phyloP scores from a whole-genome alignment of 345 rosid species.

The Acer yangbiense region DNA sequence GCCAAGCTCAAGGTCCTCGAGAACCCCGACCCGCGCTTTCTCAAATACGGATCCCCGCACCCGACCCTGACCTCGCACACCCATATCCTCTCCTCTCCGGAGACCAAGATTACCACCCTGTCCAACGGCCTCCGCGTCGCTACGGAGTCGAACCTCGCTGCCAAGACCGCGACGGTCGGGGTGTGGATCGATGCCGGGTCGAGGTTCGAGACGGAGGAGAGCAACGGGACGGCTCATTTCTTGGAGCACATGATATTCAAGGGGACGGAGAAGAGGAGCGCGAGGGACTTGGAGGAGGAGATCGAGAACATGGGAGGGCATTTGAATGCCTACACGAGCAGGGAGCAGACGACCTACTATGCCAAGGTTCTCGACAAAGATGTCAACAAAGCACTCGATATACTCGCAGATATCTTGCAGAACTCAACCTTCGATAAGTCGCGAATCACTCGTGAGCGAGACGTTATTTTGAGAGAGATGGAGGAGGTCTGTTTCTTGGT shows the following conservation, averaged over 20 bases:
- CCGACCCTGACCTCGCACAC: slow-evolving; percentile 66
- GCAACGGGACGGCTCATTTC: slow-evolving; percentile 93
- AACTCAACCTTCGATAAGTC: slow-evolving; percentile 70
- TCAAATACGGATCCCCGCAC: slow-evolving; percentile 84
- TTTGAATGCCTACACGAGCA: slow-evolving; percentile 87
- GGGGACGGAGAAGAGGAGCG: slow-evolving; percentile 74
- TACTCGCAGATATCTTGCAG: slow-evolving; percentile 93
- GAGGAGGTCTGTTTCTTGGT: slow-evolving; percentile 51
- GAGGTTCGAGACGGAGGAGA: slow-evolving; percentile 80
- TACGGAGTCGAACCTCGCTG: slow-evolving; percentile 79
- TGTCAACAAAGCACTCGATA: slow-evolving; percentile 68
- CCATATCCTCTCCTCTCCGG: slow-evolving; percentile 83
- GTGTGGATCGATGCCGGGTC: slow-evolving; percentile 99
- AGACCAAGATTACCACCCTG: slow-evolving; percentile 88
- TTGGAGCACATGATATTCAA: slow-evolving; percentile 98
- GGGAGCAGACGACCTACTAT: slow-evolving; percentile 96
- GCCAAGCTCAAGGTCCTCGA: slow-evolving; percentile 65
- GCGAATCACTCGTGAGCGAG: slow-evolving; percentile 69
- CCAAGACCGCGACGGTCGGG: slow-evolving; percentile 86
- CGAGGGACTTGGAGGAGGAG: slow-evolving; percentile 77
- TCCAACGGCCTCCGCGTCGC: slow-evolving; percentile 90
- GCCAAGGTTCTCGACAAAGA: slow-evolving; percentile 86
- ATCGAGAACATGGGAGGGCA: slow-evolving; percentile 97
- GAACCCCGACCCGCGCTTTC: slow-evolving; percentile 85
- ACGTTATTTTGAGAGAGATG: slow-evolving; percentile 79